Base-by-base conservation (phyloP, 2,329 filamentous ascomycete genomes). In the Macrophomina tecta region DNA sequence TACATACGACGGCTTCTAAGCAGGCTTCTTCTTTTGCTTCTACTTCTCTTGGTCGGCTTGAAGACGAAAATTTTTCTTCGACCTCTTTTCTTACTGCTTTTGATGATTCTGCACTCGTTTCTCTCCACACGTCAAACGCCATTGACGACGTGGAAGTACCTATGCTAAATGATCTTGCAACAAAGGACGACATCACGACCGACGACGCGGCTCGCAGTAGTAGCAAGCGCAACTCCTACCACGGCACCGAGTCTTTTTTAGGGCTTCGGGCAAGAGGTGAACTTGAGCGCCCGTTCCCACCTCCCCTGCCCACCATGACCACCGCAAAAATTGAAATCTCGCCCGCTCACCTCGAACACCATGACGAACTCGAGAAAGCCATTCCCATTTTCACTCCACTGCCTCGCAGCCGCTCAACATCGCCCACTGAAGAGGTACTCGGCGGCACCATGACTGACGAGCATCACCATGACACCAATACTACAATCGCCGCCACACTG, bases 161-260 rank as follows among this genome's bases (percentile, higher is more conserved):
- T 6, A 23, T 61, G 42, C 56, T 61, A 48, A 61, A 61, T 61
- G 30, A 61, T 48, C 16, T 36, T 36, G 56, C 45, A 4, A 12
- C 28, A 56, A 51, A 56, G 51, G 40, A 55, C 63, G 38, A 65
- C 63, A 45, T 18, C 49, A 49, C 30, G 49, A 56, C 51, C 63
- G 38, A 8, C 40, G 51, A 16, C 30, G 40, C 51, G 23, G 32
- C 38, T 65, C 63, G 16, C 36, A 16, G n/a, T 65, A 23, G 23
- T 23, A 23, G 3, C 23, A 55, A 48, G 30, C 38, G 36, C 45
- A 34, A 40, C 56, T 60, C 36, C 46, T 42, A 53, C 40, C 34
- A 51, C 49, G 52, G 62, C 38, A 16, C 51, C 8, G 51, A 83
- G 80, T 84, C 86, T 88, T 89, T 89, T 88, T 88, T 89, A 89